phyloP scores from a whole-genome alignment of 257 asterid genomes.

The Euphrasia confusa region DNA sequence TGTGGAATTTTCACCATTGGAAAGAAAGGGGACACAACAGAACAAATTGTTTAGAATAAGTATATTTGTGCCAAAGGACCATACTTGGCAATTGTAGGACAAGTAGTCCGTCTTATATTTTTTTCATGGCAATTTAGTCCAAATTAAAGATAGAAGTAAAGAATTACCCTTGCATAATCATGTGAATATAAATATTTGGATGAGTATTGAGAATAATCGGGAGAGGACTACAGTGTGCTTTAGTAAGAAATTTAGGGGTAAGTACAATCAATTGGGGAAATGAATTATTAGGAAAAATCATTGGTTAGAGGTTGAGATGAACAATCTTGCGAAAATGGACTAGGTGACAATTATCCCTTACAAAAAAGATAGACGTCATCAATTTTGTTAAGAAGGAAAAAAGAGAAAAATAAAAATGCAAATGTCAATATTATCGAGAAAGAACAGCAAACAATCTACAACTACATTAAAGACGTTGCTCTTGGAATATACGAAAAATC shows the following conservation, averaged over 20 bases:
- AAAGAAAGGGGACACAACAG: not conserved
- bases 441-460: not conserved
- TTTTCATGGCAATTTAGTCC: too few relatives aligned
- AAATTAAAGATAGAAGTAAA: too few relatives aligned
- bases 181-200: too few relatives aligned
- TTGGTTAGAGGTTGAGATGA: too few relatives aligned
- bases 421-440: not conserved
- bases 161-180: too few relatives aligned
- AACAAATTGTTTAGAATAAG: not conserved
- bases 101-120: not conserved
- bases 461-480: not conserved
- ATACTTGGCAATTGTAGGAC: not conserved
- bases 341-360: not conserved
- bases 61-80: too few relatives aligned
- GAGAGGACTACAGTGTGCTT: too few relatives aligned
- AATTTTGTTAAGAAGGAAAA: not conserved
- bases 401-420: not conserved
- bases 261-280: too few relatives aligned
- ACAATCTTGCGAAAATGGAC: too few relatives aligned
- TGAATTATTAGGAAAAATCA: too few relatives aligned
- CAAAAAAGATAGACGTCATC: constrained; percentile 10
- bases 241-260: too few relatives aligned
- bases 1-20: constrained; percentile 4
- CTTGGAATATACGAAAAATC: not conserved
- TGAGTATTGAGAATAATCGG: too few relatives aligned